These are phyloP conservation scores for Apodospora peruviana DNA, from an alignment of 495 filamentous ascomycete genomes.

Conservation along the genomic window DNA sequence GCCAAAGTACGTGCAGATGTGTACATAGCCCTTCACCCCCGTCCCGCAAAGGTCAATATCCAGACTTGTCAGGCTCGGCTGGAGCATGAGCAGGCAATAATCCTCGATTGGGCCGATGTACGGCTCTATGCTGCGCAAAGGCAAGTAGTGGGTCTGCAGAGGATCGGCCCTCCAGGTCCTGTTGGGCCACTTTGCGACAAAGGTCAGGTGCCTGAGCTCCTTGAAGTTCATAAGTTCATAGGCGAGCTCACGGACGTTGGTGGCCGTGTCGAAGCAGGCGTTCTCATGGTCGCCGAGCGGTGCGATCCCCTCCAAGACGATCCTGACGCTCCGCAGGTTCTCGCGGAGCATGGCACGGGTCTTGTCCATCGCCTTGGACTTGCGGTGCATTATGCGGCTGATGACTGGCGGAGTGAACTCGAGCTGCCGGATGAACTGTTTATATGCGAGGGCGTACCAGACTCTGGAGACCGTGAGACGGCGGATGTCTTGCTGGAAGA, in stretches of 20 bases:
- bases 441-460: conserved; percentile 18
- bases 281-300: background rate
- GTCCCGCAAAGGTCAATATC: too few species aligned
- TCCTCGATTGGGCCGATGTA: too few species aligned
- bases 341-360: conserved; percentile 7
- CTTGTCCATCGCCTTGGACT: conserved; percentile 4
- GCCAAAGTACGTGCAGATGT: too few species aligned
- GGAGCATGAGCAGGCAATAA: too few species aligned
- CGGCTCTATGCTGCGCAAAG: conserved; percentile 7
- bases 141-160: conserved; percentile 4
- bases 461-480: conserved; percentile 14
- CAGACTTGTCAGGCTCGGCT: too few species aligned
- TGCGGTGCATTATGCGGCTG: conserved; percentile 15
- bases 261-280: conserved; percentile 4
- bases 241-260: conserved; percentile 11
- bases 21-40: too few species aligned
- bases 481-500: conserved; percentile 18
- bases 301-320: conserved; percentile 13
- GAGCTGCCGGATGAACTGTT: conserved; percentile 12
- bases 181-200: conserved; percentile 9
- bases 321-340: conserved; percentile 9
- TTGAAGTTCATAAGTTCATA: conserved; percentile 7
- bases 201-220: conserved; percentile 10
- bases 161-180: conserved; percentile 11
- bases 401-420: conserved; percentile 17